Evolutionary conservation across 148 eudicot genomes (phyloP), one percentile per base, ranked within the genome.

Genomic region (Silene conica): DNA sequence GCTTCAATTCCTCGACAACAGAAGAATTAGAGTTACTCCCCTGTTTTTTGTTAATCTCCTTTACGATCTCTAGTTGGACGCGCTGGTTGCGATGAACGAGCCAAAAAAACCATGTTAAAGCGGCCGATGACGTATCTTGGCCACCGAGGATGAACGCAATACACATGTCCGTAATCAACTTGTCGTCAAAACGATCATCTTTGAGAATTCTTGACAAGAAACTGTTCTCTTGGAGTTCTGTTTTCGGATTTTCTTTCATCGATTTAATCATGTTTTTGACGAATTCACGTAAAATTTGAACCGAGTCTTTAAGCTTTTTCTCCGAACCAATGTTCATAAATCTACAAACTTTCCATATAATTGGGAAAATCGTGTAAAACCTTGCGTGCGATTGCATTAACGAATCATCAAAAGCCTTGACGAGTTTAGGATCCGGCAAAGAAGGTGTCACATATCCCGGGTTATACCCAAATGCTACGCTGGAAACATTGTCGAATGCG

Each of bases 51-150:
- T 22, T 60, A 4, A 81, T 72, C 26, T 86, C 86, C 3, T 46
- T 56, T 8, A 86, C 3, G 1, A 83, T 79, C 48, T 86, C 71
- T 0, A 62, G 28, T 55, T 86, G 85, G 3, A 70, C 69, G 1
- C 7, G 8, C 41, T 69, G 1, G 28, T 26, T 26, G 2, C 28
- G 28, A 16, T 77, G 57, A 0, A 83, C 64, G 23, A 83, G 67
- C 89, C 85, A 83, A n/a, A 86, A 83, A 20, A 83, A 83, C 89
- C 89, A 84, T 34, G 85, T 82, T 16, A 82, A 73, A 0, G 80
- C 82, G 0, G 85, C 73, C 2, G 83, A 77, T 1, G 82, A 73
- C 0, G 83, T 79, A 67, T 83, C 87, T 16, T 74, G 65, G 9
- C 89, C 87, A 12, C 83, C 89, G 0, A 83, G n/a, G 6, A 79